Evolutionary conservation across 2,329 filamentous ascomycete genomes (phyloP), one percentile per base, ranked within the genome.

Genomic region (Chrysoporthe puriensis): DNA sequence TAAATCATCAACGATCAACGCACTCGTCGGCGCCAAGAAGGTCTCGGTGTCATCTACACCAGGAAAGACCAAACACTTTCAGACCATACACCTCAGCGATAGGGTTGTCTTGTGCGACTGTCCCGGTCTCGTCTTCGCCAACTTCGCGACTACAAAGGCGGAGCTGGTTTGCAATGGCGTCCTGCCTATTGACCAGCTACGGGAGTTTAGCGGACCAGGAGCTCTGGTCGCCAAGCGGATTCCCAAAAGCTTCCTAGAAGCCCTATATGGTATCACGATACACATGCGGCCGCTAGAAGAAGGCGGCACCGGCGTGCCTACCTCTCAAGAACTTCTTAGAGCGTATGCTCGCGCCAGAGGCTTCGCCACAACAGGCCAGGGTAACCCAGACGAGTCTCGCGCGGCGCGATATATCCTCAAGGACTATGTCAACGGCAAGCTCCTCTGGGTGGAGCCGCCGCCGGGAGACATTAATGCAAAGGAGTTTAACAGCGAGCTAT

Each of bases 1-100:
- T 81, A 99, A 99, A 82, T 99, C 96, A 1, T 97, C 94, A 61
- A 99, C 96, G 18, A 99, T 99, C 85, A 99, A 99, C 82, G 95
- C 96, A 54, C 87, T 99, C n/a, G 94, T 98, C 68, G 96, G 96
- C 62, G 90, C 96, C 66, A 99, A 98, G 83, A 99, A 98, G 82
- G 96, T 99, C 6, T 98, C 95, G 0, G 96, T 99, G 50, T 99
- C 96, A 18, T 91, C 95, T 16, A 99, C 96, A 1, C 96, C 96
- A 4, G 96, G 96, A 77, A 99, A 99, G 83, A 99, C 96, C 16
- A 99, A 99, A 83, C 96, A 99, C 76, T 99, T 99, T 83, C 96
- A 99, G 79, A 99, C 96, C 1, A 96, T 99, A 68, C 94, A 97
- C 77, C 88, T 99, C 43, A 96, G 92, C 68, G 91, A 96, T 0